phyloP scores from a whole-genome alignment of 2,329 filamentous ascomycete species.

The Didymella glomerata region DNA sequence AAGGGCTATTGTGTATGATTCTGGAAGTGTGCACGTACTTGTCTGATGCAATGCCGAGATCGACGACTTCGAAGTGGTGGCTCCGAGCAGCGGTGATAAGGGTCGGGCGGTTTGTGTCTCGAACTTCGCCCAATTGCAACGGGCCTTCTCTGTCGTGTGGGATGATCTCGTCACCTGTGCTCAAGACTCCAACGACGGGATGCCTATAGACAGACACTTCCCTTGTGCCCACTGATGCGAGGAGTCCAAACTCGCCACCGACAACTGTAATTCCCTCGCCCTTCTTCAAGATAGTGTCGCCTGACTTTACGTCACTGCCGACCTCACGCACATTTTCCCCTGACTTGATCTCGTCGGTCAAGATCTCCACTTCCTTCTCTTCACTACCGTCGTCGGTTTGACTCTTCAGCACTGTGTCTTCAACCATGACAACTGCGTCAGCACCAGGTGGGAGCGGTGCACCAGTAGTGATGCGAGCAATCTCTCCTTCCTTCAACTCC shows the following conservation, averaged over 20 bases:
- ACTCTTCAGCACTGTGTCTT: conserved; percentile 82
- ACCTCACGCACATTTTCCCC: conserved; percentile 92
- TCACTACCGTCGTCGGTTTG: conserved; percentile 82
- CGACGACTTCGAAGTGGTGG: conserved; percentile 79
- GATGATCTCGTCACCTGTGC: conserved; percentile 94
- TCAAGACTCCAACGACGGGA: conserved; percentile 84
- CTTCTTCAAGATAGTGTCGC: conserved; percentile 73
- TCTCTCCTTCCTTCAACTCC: conserved; percentile 73
- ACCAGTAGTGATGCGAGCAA: conserved; percentile 92
- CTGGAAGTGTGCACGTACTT: conserved; percentile 53
- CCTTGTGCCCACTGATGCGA: conserved; percentile 82
- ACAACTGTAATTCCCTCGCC: conserved; percentile 86
- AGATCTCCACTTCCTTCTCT: conserved; percentile 86
- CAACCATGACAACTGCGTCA: conserved; percentile 94
- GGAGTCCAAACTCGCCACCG: conserved; percentile 88
- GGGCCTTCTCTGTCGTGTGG: conserved; percentile 70
- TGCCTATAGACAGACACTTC: conserved; percentile 76
- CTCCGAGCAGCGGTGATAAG: conserved; percentile 78
- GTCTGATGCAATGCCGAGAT: conserved; percentile 86
- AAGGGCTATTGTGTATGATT: conserved; percentile 18
- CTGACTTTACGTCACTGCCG: conserved; percentile 82
- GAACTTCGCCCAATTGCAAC: conserved; percentile 81
- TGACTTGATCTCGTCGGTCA: conserved; percentile 75
- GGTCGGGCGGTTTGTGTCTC: conserved; percentile 91
- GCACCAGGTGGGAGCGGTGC: conserved; percentile 88